Base-by-base conservation (phyloP, 129 eudicot genomes). In the Lactuca sativa region DNA sequence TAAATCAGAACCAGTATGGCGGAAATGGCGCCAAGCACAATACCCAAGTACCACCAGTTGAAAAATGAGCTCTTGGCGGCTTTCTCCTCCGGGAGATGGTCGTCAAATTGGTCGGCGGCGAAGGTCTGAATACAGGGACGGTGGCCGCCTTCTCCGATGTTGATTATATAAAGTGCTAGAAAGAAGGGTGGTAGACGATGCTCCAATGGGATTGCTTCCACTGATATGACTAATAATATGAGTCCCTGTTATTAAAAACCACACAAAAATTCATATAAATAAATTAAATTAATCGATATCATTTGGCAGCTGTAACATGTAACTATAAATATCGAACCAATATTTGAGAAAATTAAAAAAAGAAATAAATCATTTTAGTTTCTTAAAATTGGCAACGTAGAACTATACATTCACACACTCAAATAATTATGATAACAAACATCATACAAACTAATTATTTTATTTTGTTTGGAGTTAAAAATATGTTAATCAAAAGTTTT, bases 41-140 rank as follows among this genome's bases (percentile, higher is more conserved):
- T 80, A 0, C 95, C 95, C n/a, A 82, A 73, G 74, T 80, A 90
- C 96, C 96, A 90, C 95, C 95, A 90, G 54, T 90, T 90, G 82
- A 90, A 90, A 74, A 90, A 90, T 3, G 96, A 90, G 55, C 90
- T 86, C 73, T 86, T 90, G 40, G 84, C 86, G 15, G 57, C 73
- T 71, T 66, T 82, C 65, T 89, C 88, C 41, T 59, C 86, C 0
- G 86, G 83, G 1, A 74, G 59, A 21, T 74, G 18, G 62, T 84
- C 86, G 18, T 84, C 86, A 53, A 90, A 90, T 59, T 90, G 96
- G 59, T 90, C 96, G 5, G 96, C 96, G 3, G 90, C 96, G 21
- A 90, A 90, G 4, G 95, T 82, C 66, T 90, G 96, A 0, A 90
- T 91, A 11, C 95, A 90, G 1, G 96, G 96, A 58, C 86, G 86